phyloP scores from a whole-genome alignment of 495 filamentous ascomycete species.

The Halenospora varia region DNA sequence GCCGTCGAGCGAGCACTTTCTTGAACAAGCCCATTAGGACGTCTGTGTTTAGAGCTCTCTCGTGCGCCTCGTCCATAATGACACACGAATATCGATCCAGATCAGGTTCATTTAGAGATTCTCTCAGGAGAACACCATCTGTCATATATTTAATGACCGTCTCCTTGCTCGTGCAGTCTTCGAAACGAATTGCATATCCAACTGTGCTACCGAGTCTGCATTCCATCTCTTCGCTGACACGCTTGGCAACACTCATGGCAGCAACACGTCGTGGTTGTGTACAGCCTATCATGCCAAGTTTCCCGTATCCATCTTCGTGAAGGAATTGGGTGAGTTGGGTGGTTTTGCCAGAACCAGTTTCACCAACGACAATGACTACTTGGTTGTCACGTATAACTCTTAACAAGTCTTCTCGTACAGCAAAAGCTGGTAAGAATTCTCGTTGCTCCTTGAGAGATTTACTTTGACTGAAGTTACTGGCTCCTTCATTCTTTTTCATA shows the following conservation, averaged over 20 bases:
- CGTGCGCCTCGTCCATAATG: constrained; percentile 99
- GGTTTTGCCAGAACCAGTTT: constrained; percentile 95
- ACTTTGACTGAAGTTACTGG: constrained; percentile 88
- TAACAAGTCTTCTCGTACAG: constrained; percentile 92
- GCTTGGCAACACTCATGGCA: constrained; percentile 98
- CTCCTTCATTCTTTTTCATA: constrained; percentile 83
- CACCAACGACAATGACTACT: constrained; percentile 92
- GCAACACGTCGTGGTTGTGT: constrained; percentile 94
- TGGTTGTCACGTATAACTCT: constrained; percentile 95
- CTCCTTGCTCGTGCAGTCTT: constrained; percentile 93
- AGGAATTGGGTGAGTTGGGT: constrained; percentile 96
- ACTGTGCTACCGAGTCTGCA: constrained; percentile 85
- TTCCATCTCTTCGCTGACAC: constrained; percentile 98
- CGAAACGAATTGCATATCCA: constrained; percentile 97
- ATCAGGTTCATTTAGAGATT: constrained; percentile 86
- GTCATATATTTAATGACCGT: constrained; percentile 99
- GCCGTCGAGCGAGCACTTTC: constrained; percentile 84
- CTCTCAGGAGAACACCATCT: constrained; percentile 90
- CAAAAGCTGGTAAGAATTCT: constrained; percentile 93
- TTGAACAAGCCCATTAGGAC: constrained; percentile 97
- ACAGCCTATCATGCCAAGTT: constrained; percentile 85
- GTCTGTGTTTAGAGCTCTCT: constrained; percentile 94
- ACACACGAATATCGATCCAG: constrained; percentile 97
- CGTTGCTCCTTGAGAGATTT: constrained; percentile 89
- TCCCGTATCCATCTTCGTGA: constrained; percentile 88